phyloP scores from a whole-genome alignment of 805 yeast species.

The Lipomyces anomalus region DNA sequence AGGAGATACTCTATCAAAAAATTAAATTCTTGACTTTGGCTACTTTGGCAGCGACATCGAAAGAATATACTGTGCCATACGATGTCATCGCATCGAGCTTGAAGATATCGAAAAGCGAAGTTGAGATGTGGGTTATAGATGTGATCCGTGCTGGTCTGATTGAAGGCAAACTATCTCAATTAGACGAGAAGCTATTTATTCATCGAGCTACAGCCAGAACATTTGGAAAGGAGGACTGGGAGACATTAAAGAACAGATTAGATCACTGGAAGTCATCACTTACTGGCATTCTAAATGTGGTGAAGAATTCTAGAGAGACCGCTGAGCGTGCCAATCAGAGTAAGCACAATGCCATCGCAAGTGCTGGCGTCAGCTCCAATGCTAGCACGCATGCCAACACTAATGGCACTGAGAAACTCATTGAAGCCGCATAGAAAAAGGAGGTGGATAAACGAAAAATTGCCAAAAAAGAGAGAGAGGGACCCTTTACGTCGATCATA shows the following conservation, averaged over 20 bases:
- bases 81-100: conserved; percentile 32
- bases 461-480: too few species aligned
- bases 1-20: conserved; percentile 21
- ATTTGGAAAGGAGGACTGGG: conserved; percentile 37
- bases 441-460: too few species aligned
- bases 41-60: conserved; percentile 21
- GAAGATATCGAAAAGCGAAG: conserved; percentile 31
- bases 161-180: conserved; percentile 41
- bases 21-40: conserved; percentile 24
- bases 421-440: too few species aligned
- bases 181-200: conserved; percentile 33
- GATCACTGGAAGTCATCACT: conserved; percentile 35
- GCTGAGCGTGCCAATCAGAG: not conserved
- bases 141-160: conserved; percentile 40
- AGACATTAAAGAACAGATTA: conserved; percentile 31
- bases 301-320: conserved; percentile 20
- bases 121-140: conserved; percentile 39
- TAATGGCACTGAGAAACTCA: too few species aligned
- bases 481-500: too few species aligned
- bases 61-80: conserved; percentile 28
- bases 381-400: too few species aligned
- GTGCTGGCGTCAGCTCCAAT: too few species aligned
- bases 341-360: too few species aligned
- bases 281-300: conserved; percentile 30
- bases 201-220: conserved; percentile 37